phyloP scores from a whole-genome alignment of 2,329 filamentous ascomycete species.

The Aspergillus clavatus region DNA sequence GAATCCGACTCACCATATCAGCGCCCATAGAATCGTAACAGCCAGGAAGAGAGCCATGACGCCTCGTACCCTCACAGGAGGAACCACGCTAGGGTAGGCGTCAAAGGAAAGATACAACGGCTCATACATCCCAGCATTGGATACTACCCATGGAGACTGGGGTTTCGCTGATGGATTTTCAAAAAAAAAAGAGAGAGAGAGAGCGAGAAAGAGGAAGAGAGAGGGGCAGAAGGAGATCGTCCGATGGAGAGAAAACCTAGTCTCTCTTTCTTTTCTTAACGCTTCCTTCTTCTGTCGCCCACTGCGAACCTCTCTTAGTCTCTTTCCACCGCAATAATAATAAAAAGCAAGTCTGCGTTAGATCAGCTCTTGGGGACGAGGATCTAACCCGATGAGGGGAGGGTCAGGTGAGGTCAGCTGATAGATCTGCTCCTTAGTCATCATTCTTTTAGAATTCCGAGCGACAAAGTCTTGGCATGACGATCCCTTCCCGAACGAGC shows the following conservation, averaged over 20 bases:
- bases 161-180: too few relatives aligned
- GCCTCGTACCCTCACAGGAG: conserved; percentile 45
- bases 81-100: conserved; percentile 44
- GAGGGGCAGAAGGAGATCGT: conserved; percentile 1
- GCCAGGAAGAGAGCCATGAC: conserved; percentile 48
- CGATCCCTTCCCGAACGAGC: not conserved
- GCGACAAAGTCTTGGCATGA: not conserved
- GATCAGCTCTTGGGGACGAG: not conserved
- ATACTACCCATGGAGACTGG: conserved; percentile 30
- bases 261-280: too few relatives aligned
- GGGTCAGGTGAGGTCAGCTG: not conserved
- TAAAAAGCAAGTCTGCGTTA: not conserved
- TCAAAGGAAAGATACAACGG: conserved; percentile 43
- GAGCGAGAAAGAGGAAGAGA: conserved; percentile 1
- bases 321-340: not conserved
- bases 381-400: not conserved
- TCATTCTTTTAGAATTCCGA: not conserved
- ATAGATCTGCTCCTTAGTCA: not conserved
- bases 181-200: conserved; percentile 4
- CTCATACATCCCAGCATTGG: conserved; percentile 44
- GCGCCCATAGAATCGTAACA: conserved; percentile 45
- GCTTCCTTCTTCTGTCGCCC: not conserved
- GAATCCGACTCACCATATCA: conserved; percentile 41
- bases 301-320: not conserved
- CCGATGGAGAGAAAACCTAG: not conserved